Evolutionary conservation across 1,139 yeast species (phyloP), one percentile per base, ranked within the genome.

Genomic region (Sugiyamaella paludigena): DNA sequence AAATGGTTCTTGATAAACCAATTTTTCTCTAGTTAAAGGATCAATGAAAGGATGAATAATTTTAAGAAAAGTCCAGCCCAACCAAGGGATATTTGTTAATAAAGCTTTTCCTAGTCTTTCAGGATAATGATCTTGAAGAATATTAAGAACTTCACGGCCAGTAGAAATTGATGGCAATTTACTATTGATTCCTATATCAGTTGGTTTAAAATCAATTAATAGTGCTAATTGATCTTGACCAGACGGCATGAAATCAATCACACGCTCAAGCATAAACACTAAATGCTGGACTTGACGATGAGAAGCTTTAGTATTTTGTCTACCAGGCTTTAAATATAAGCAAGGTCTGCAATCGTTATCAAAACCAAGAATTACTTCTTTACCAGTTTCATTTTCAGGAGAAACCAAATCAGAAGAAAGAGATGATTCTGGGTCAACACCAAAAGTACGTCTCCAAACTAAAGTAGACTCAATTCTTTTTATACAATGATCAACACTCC

Each of bases 171-270:
- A 89, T 2, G 98, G 98, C 43, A 88, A 78, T 66, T 87, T 88
- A 41, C 79, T 71, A 66, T 68, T 77, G 70, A 64, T 80, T 70
- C 51, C 84, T 24, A 61, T 52, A 72, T 74, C 72, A 55, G 81
- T 79, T 36, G 80, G 84, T 67, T 89, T 87, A 68, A 91, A 92
- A 68, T 92, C 98, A 55, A 91, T 91, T 57, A 92, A 73, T 48
- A 92, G 71, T 1, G 97, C 96, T 46, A 91, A 73, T 31, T 92
- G 85, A 63, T 89, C 98, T 68, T 91, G 98, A 7, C 98, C 98
- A 0, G 89, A 80, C 2, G 97, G 97, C 97, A 91, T 91, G 67
- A 81, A 84, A 64, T 88, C 94, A 48, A 91, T 89, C 31, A 85
- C 92, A 51, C 91, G 76, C 65, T 92, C 98, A 56, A 92, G 75